Base-by-base conservation (phyloP, 106 monocot genomes). In the Dioscorea zingiberensis region DNA sequence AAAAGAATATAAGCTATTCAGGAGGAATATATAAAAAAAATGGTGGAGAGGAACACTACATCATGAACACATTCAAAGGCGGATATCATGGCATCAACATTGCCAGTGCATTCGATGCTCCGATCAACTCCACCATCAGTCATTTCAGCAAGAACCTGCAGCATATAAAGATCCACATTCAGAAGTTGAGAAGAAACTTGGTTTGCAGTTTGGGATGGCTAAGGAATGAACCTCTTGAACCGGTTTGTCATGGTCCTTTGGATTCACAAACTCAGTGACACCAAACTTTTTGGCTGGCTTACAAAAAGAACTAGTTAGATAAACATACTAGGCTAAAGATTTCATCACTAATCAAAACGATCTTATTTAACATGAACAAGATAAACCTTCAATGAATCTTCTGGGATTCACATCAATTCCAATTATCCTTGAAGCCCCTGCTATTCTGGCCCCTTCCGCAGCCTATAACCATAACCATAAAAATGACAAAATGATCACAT, bases 341-440 rank as follows among this genome's bases (percentile, higher is more conserved):
- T 25, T 2, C 1, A 9, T 2, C 1, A 8, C 9, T 7, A 22
- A 63, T 60, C 32, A 65, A 12, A 66, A 58, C 22, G 15, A n/a
- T 27, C 3, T 47, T 58, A 19, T n/a, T 11, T 12, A 19, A 65
- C 22, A 63, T 16, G 12, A 16, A 25, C 11, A 53, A 53, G 38
- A 38, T 17, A 22, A n/a, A 72, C 77, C 71, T 53, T 59, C 48
- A 15, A 61, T 60, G 60, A 78, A 67, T 51, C 67, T 71, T 14
- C 61, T 54, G 4, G 60, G 47, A 47, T 78, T 78, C 47, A 71
- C 22, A 58, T 72, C 77, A 54, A 78, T 17, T 10, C 71, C 71
- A 16, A 71, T 78, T 27, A 78, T 78, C 58, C 77, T 71, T 6
- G 71, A 78, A 59, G 67, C 77, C 32, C 77, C 77, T 11, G 71